These are phyloP conservation scores for Juglanconis sp. DNA, from an alignment of 2,329 filamentous ascomycete genomes.

Conservation along the genomic window DNA sequence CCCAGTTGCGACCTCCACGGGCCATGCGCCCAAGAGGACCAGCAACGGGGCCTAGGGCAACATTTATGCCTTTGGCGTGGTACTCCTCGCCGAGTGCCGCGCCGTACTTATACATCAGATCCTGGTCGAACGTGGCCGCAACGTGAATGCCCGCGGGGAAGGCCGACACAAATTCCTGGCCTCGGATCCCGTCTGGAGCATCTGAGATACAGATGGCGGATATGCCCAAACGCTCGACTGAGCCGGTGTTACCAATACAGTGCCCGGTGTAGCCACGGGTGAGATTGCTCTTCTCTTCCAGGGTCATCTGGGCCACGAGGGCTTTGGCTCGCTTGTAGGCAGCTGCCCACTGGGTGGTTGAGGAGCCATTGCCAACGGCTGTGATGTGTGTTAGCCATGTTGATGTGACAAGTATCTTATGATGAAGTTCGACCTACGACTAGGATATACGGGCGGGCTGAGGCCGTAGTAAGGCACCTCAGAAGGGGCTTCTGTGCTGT, in stretches of 20 bases:
- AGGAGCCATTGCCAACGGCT: constrained; percentile 28
- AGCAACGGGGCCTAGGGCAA: constrained; percentile 56
- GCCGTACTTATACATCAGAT: constrained; percentile 64
- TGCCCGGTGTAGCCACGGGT: constrained; percentile 33
- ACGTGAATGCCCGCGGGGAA: constrained; percentile 69
- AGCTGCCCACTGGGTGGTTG: constrained; percentile 29
- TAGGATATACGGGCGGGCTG: constrained; percentile 33
- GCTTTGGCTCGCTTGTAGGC: constrained; percentile 33
- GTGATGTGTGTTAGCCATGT: background rate
- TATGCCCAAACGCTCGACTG: constrained; percentile 34
- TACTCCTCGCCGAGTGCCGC: constrained; percentile 67
- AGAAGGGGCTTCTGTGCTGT: constrained; percentile 17
- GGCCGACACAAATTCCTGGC: constrained; percentile 32
- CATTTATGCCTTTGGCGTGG: constrained; percentile 65
- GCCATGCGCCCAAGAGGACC: constrained; percentile 63
- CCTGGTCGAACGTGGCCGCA: constrained; percentile 67
- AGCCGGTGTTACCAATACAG: constrained; percentile 31
- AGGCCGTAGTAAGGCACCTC: constrained; percentile 32
- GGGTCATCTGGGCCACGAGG: constrained; percentile 35
- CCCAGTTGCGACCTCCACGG: constrained; percentile 62
- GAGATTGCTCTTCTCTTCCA: constrained; percentile 37
- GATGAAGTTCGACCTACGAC: constrained; percentile 21
- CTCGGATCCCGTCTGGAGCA: constrained; percentile 33
- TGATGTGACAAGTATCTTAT: background rate
- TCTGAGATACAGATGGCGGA: constrained; percentile 44